Percentiles rank a stretch among this genome's conserved stretches.
Conservation (phyloP, 106 monocot genomes). For the Platanthera guangdongensis region DNA sequence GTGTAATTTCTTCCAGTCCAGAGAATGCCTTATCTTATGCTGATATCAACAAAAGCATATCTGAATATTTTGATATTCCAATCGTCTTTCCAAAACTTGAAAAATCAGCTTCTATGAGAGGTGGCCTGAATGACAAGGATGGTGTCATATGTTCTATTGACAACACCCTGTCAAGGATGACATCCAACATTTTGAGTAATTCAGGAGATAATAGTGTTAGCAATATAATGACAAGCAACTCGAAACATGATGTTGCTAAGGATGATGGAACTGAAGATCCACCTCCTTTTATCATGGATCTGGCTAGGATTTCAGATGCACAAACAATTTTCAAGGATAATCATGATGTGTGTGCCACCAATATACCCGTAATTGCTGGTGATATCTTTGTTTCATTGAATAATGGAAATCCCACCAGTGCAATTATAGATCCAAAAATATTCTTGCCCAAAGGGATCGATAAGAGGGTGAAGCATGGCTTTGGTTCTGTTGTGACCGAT, state of each 20-base stretch:
- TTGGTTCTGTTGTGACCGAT: slow-evolving; percentile 19
- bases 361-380: slow-evolving; percentile 7
- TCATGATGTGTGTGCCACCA: slow-evolving; percentile 5
- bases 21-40: slow-evolving; percentile 33
- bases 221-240: neutral
- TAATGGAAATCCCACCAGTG: slow-evolving; percentile 9
- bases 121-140: slow-evolving; percentile 11
- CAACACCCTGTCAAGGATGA: neutral
- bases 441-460: slow-evolving; percentile 7
- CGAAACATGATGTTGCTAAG: slow-evolving; percentile 3
- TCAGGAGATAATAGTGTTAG: slow-evolving; percentile 1
- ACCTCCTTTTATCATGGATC: slow-evolving; percentile 7
- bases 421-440: slow-evolving; percentile 7
- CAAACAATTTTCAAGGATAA: neutral
- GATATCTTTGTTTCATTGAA: neutral
- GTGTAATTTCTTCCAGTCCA: slow-evolving; percentile 16
- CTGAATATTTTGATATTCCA: slow-evolving; percentile 53
- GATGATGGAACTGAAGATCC: slow-evolving; percentile 2
- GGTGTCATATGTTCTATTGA: neutral
- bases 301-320: slow-evolving; percentile 2
- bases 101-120: slow-evolving; percentile 5
- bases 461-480: slow-evolving; percentile 1
- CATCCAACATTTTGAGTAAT: slow-evolving; percentile 1
- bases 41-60: slow-evolving; percentile 50
- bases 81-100: neutral